Percentiles rank a stretch among this genome's conserved stretches.
Evolutionary conservation across 345 rosid species (phyloP).

Genomic region (Syzygium aqueum): DNA sequence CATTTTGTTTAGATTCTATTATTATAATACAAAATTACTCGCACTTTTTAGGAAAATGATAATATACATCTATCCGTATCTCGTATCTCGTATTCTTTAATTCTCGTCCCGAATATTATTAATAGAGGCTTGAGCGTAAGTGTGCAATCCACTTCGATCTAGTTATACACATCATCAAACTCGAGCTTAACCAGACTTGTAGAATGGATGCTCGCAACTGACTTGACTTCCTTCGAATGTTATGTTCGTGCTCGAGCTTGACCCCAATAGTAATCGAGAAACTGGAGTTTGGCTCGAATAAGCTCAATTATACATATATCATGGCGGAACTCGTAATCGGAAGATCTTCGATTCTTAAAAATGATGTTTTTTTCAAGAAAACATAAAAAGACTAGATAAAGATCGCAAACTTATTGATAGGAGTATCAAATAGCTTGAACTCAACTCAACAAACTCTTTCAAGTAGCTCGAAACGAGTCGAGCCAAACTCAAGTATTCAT

Average conservation of each 20-base stretch:
- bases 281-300: rapidly evolving
- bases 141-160: neutral
- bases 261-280: neutral
- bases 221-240: neutral
- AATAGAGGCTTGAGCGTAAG: neutral
- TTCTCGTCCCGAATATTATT: neutral
- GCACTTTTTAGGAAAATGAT: neutral
- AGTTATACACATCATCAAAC: neutral
- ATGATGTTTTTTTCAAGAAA: no score
- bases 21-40: neutral
- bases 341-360: neutral
- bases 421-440: neutral
- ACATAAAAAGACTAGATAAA: neutral
- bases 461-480: neutral
- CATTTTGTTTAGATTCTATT: neutral
- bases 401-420: neutral
- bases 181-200: neutral
- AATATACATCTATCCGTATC: neutral
- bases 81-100: rapidly evolving
- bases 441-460: neutral
- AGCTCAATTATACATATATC: neutral
- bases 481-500: neutral
- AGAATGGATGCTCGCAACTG: neutral
- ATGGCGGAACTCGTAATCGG: rapidly evolving
- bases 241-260: neutral